Percentiles rank a stretch among this genome's conserved stretches.
Evolutionary conservation across 2,329 filamentous ascomycete genomes (phyloP).

Genomic region (Ophiostoma pallidulum): DNA sequence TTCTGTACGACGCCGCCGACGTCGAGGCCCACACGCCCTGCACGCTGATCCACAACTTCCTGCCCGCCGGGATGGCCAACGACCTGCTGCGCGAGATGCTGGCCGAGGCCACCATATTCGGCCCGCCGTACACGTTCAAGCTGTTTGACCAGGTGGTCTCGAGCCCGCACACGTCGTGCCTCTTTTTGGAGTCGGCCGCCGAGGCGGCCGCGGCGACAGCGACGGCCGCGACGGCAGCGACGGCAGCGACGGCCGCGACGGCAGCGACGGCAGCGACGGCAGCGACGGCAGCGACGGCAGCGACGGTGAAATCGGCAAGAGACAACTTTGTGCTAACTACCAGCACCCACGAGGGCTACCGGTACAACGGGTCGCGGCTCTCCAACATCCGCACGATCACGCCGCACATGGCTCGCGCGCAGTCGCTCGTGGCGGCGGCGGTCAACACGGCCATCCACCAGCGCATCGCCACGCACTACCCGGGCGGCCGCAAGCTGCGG

Average conservation of each 20-base stretch:
- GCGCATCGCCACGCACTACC: slow-evolving; percentile 60
- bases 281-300: background rate
- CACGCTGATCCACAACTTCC: slow-evolving; percentile 85
- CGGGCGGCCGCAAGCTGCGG: slow-evolving; percentile 60
- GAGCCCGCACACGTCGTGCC: slow-evolving; percentile 73
- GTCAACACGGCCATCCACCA: slow-evolving; percentile 71
- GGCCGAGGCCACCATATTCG: slow-evolving; percentile 58
- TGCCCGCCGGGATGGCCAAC: slow-evolving; percentile 63
- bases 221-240: slow-evolving; percentile 25
- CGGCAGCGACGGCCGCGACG: background rate
- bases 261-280: background rate
- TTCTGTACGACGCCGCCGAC: slow-evolving; percentile 73
- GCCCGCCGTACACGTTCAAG: slow-evolving; percentile 59
- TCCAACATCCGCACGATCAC: slow-evolving; percentile 68
- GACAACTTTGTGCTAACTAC: slow-evolving; percentile 2
- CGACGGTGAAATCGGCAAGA: background rate
- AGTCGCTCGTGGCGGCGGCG: slow-evolving; percentile 57
- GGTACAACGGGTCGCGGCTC: slow-evolving; percentile 73
- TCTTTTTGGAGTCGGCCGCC: slow-evolving; percentile 69
- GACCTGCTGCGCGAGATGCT: slow-evolving; percentile 66
- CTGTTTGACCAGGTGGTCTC: slow-evolving; percentile 79
- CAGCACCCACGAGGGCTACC: slow-evolving; percentile 47
- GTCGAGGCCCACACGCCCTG: slow-evolving; percentile 79
- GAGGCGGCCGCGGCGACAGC: slow-evolving; percentile 58
- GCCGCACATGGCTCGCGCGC: slow-evolving; percentile 62